A percentile compares a stretch with the other conserved stretches of the same genome.
phyloP scores from a whole-genome alignment of 768 basidiomycete species.

The Lactifluus pinguis region DNA sequence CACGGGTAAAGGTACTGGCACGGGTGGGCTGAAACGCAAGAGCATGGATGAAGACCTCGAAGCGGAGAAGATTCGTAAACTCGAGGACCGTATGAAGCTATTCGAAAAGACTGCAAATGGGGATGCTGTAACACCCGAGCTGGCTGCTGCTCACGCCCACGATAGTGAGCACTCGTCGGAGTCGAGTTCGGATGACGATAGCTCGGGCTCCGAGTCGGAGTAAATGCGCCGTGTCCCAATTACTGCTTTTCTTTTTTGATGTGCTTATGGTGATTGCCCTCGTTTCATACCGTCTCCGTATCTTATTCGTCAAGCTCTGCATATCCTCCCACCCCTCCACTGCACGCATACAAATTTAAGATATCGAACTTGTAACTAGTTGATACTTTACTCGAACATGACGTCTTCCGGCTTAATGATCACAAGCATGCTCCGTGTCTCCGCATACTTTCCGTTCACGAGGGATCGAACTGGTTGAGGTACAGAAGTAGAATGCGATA shows the following conservation, averaged over 20 bases:
- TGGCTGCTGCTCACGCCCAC: constrained; percentile 31
- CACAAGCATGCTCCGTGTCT: neutral
- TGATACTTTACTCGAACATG: constrained; percentile 21
- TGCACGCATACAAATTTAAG: constrained; percentile 27
- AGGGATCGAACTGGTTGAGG: neutral
- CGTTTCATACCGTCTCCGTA: constrained; percentile 12
- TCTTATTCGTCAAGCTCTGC: constrained; percentile 21
- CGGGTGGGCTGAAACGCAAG: constrained; percentile 86
- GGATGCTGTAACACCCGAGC: constrained; percentile 28
- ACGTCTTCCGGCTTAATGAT: constrained; percentile 16
- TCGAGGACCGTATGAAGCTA: constrained; percentile 81
- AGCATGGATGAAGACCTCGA: constrained; percentile 97
- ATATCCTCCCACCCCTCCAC: constrained; percentile 18
- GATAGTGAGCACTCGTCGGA: constrained; percentile 75
- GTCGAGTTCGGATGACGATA: constrained; percentile 69
- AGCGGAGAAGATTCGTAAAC: constrained; percentile 84
- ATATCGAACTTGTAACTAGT: constrained; percentile 25
- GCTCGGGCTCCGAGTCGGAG: constrained; percentile 79
- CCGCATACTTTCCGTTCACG: neutral
- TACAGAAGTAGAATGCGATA: neutral
- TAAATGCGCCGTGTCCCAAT: constrained; percentile 29
- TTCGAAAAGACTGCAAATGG: constrained; percentile 50
- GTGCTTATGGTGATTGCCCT: constrained; percentile 12
- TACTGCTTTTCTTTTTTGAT: neutral
- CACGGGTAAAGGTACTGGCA: constrained; percentile 71